Conservation (phyloP, 257 asterid genomes). For the Plectranthus barbatus region DNA sequence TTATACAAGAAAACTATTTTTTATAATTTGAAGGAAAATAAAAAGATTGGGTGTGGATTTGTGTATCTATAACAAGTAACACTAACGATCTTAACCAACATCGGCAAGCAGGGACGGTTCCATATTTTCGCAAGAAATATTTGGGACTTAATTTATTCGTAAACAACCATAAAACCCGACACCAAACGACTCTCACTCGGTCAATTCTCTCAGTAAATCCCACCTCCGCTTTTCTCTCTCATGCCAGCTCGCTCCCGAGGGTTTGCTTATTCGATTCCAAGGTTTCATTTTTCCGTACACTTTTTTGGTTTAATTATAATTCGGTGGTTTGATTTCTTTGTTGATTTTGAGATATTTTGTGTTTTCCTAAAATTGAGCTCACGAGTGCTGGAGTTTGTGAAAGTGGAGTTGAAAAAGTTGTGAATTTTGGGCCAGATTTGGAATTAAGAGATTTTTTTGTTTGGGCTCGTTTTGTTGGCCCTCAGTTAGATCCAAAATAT, state of each 20-base stretch:
- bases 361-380: conserved; percentile 8
- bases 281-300: not conserved
- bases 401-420: conserved; percentile 2
- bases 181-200: conserved; percentile 21
- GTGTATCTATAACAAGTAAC: not conserved
- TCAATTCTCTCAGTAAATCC: conserved; percentile 12
- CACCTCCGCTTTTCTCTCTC: conserved; percentile 2
- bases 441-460: not conserved
- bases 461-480: conserved; percentile 1
- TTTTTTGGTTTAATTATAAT: conserved; percentile 5
- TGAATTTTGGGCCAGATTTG: conserved; percentile 17
- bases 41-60: not conserved
- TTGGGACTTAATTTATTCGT: not conserved
- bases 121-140: not conserved
- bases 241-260: conserved; percentile 7
- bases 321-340: not conserved
- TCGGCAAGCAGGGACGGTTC: not conserved
- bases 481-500: not conserved
- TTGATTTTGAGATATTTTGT: not conserved
- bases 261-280: not conserved
- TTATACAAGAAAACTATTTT: not conserved
- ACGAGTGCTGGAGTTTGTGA: not conserved
- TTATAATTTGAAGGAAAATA: too few relatives aligned
- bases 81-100: not conserved
- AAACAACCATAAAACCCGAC: not conserved